A percentile compares a stretch with the other conserved stretches of the same genome.
Evolutionary conservation across 805 yeast genomes (phyloP).

Genomic region (Metschnikowia shivogae): DNA sequence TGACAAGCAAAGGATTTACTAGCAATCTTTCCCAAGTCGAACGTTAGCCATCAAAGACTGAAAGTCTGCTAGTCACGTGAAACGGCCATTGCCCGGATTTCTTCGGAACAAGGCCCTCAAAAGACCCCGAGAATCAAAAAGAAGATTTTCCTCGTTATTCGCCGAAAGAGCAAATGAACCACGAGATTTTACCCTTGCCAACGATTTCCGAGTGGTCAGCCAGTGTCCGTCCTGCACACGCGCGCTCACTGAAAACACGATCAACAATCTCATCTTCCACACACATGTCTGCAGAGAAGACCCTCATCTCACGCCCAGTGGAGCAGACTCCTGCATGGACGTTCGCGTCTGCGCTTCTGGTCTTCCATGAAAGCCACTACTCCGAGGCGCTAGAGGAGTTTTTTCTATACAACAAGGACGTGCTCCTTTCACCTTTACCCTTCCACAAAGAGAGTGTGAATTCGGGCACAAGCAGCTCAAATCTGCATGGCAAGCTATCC

Average conservation of each 20-base stretch:
- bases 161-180: too few species aligned
- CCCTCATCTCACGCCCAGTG: constrained; percentile 11
- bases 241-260: neutral
- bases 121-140: too few species aligned
- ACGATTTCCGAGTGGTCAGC: too few species aligned
- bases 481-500: neutral
- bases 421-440: constrained; percentile 32
- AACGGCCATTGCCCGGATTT: too few species aligned
- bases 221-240: neutral
- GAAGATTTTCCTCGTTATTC: too few species aligned
- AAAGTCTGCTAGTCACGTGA: too few species aligned
- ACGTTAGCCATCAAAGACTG: too few species aligned
- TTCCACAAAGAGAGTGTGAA: constrained; percentile 13
- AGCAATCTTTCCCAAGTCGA: too few species aligned
- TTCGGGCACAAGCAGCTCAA: neutral
- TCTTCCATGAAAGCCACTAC: constrained; percentile 18
- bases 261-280: neutral
- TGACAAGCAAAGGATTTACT: too few species aligned
- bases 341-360: constrained; percentile 34
- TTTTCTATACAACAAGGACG: constrained; percentile 27
- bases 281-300: neutral
- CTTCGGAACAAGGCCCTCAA: too few species aligned
- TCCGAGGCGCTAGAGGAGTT: constrained; percentile 39
- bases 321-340: constrained; percentile 28
- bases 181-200: too few species aligned